Conservation (phyloP, 2,329 filamentous ascomycete species). For the Pseudogymnoascus sp. region DNA sequence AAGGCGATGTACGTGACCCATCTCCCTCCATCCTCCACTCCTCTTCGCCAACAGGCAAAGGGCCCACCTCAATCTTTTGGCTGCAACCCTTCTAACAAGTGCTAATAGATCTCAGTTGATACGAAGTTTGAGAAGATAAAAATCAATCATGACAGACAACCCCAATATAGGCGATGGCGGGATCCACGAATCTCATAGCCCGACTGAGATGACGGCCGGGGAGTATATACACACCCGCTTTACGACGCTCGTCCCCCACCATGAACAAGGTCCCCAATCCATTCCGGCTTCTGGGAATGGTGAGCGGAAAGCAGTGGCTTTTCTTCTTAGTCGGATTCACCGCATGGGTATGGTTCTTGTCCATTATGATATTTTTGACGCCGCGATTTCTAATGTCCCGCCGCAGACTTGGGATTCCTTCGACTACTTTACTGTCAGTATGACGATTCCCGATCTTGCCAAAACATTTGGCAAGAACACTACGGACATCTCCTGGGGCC, state of each 20-base stretch:
- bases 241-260: slow-evolving; percentile 49
- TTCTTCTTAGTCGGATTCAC: slow-evolving; percentile 69
- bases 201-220: slow-evolving; percentile 19
- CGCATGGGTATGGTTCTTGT: slow-evolving; percentile 47
- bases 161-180: not conserved
- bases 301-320: slow-evolving; percentile 63
- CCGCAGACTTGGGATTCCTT: slow-evolving; percentile 53
- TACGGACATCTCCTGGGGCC: slow-evolving; percentile 57
- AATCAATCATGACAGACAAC: not conserved
- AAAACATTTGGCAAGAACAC: slow-evolving; percentile 47
- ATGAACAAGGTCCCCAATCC: slow-evolving; percentile 63
- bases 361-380: not conserved
- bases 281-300: slow-evolving; percentile 57
- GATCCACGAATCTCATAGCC: slow-evolving; percentile 20
- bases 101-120: not conserved
- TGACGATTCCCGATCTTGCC: slow-evolving; percentile 49
- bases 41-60: not conserved
- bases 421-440: slow-evolving; percentile 60
- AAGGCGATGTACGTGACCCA: not conserved
- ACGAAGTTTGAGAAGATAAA: not conserved
- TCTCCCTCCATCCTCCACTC: not conserved
- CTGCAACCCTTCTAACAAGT: not conserved
- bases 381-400: not conserved
- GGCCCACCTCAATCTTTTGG: too few species aligned
- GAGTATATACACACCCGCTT: slow-evolving; percentile 41